Percentiles rank a stretch among this genome's conserved stretches.
These are phyloP conservation scores for Trifolium pratense DNA, from an alignment of 306 rosid genomes.

Conservation along the genomic window DNA sequence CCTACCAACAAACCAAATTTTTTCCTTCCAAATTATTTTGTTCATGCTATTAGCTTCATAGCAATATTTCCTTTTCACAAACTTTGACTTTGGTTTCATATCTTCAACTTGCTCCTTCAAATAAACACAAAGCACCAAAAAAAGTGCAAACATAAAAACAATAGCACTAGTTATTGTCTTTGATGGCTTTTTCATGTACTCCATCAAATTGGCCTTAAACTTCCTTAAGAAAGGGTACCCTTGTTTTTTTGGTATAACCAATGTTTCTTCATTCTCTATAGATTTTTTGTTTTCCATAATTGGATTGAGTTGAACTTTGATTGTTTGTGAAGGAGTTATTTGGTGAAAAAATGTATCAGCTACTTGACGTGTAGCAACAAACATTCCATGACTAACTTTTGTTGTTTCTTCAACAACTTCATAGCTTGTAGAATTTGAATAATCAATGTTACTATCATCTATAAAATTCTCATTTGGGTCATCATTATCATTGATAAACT, in stretches of 20 bases:
- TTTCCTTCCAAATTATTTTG: slow-evolving; percentile 36
- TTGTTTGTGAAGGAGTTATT: slow-evolving; percentile 75
- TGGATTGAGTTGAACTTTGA: slow-evolving; percentile 80
- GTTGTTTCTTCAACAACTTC: slow-evolving; percentile 81
- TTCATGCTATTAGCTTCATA: slow-evolving; percentile 15
- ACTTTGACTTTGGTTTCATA: slow-evolving; percentile 25
- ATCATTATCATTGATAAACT: slow-evolving; percentile 61
- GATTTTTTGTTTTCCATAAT: slow-evolving; percentile 30
- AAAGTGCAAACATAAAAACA: slow-evolving; percentile 48
- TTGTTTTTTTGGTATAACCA: slow-evolving; percentile 29
- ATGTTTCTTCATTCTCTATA: slow-evolving; percentile 39
- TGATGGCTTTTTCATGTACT: slow-evolving; percentile 50
- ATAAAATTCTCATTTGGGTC: slow-evolving; percentile 58
- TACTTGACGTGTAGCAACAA: slow-evolving; percentile 76
- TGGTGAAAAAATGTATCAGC: slow-evolving; percentile 90
- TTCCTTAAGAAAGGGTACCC: slow-evolving; percentile 34
- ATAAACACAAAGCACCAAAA: slow-evolving; percentile 51
- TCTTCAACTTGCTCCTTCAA: slow-evolving; percentile 48
- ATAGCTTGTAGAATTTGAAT: slow-evolving; percentile 71
- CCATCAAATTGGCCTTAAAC: slow-evolving; percentile 40
- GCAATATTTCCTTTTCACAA: slow-evolving; percentile 31
- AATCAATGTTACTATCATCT: slow-evolving; percentile 55
- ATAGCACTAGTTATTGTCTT: slow-evolving; percentile 49
- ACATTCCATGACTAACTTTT: slow-evolving; percentile 80
- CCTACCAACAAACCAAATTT: slow-evolving; percentile 47